These are phyloP conservation scores for Grosmannia serpens DNA, from an alignment of 2,329 filamentous ascomycete genomes.

Conservation along the genomic window DNA sequence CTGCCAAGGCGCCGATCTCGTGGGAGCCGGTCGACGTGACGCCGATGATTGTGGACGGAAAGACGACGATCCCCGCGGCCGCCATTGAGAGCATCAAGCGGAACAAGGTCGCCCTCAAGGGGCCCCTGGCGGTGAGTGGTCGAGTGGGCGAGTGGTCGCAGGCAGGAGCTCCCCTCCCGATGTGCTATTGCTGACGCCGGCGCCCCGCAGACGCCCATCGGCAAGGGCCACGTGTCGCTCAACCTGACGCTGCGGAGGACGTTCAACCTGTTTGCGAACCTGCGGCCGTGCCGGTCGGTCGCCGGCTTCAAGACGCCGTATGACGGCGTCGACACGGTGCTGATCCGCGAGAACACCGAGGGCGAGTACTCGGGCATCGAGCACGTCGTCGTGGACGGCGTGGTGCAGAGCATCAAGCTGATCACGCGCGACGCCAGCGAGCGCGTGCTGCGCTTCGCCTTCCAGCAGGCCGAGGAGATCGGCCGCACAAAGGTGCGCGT, in stretches of 20 bases:
- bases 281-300: conserved; percentile 94
- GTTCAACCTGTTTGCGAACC: conserved; percentile 99
- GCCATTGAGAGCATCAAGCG: conserved; percentile 87
- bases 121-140: conserved; percentile 91
- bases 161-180: not conserved
- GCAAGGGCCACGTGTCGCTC: conserved; percentile 97
- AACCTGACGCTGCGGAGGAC: conserved; percentile 97
- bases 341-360: conserved; percentile 99
- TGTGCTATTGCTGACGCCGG: not conserved
- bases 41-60: conserved; percentile 85
- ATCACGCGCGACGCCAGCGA: conserved; percentile 92
- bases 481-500: conserved; percentile 94
- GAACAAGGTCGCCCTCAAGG: conserved; percentile 97
- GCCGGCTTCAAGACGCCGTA: conserved; percentile 98
- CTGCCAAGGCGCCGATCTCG: conserved; percentile 83
- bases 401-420: conserved; percentile 99
- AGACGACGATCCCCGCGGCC: conserved; percentile 84
- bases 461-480: conserved; percentile 91
- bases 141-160: no score
- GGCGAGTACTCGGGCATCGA: conserved; percentile 99
- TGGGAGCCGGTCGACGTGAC: conserved; percentile 98
- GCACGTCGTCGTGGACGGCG: conserved; percentile 93
- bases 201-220: conserved; percentile 64
- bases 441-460: conserved; percentile 92
- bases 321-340: conserved; percentile 89